These are phyloP conservation scores for Lactifluus piperatus DNA, from an alignment of 768 basidiomycete genomes.

Conservation along the genomic window DNA sequence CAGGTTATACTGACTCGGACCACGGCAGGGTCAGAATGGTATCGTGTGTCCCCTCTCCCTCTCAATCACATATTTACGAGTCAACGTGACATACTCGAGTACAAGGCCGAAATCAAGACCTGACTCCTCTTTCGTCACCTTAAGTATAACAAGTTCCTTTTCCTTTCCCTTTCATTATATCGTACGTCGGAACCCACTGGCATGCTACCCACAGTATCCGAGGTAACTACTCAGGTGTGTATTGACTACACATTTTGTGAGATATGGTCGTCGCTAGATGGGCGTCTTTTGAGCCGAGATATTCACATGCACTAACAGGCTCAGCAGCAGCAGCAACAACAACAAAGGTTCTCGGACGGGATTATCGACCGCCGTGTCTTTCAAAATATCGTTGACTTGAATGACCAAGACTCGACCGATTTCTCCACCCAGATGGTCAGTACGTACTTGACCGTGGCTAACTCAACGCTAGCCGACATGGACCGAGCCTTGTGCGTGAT, in stretches of 20 bases:
- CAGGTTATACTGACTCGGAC: background rate
- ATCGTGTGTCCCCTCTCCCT: background rate
- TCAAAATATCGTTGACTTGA: constrained; percentile 2
- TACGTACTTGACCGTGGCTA: constrained; percentile 4
- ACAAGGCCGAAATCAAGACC: background rate
- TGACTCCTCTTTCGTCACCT: background rate
- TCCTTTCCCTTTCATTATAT: background rate
- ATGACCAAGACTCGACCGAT: constrained; percentile 11
- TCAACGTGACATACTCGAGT: background rate
- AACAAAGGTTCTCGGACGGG: background rate
- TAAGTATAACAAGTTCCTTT: background rate
- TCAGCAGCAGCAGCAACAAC: background rate
- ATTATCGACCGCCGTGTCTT: constrained; percentile 11
- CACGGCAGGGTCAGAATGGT: background rate
- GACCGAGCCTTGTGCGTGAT: constrained; percentile 6
- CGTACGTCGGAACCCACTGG: background rate
- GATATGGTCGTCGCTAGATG: background rate
- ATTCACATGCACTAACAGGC: background rate
- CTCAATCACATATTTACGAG: background rate
- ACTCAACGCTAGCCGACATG: constrained; percentile 7
- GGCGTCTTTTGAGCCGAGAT: background rate
- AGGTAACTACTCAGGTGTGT: background rate
- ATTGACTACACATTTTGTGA: background rate
- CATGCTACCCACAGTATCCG: background rate
- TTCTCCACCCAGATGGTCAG: constrained; percentile 10